Conservation (phyloP, 2,329 filamentous ascomycete species). For the Aspergillus viridinutans region DNA sequence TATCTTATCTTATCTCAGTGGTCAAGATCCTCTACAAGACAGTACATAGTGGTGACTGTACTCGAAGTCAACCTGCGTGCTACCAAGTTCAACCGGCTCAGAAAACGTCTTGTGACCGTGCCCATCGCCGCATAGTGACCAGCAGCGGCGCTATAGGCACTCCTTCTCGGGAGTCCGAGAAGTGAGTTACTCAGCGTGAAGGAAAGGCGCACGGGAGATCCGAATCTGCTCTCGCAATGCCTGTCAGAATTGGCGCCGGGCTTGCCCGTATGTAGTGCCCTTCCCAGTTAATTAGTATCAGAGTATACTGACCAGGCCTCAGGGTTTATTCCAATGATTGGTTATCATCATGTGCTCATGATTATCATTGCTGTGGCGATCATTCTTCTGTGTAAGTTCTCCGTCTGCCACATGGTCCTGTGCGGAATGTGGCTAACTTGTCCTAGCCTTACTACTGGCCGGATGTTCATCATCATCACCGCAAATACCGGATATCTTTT, state of each 20-base stretch:
- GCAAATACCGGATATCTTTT: constrained; percentile 90
- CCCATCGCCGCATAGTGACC: constrained; percentile 3
- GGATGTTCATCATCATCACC: constrained; percentile 97
- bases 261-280: constrained; percentile 31
- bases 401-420: background rate
- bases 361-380: constrained; percentile 90
- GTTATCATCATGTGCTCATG: constrained; percentile 89
- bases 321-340: constrained; percentile 60
- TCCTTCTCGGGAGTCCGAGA: constrained; percentile 41
- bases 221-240: constrained; percentile 22
- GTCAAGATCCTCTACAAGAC: background rate
- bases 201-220: constrained; percentile 9
- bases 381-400: constrained; percentile 80
- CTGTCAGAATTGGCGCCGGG: constrained; percentile 27
- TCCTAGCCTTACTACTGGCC: constrained; percentile 77
- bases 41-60: background rate
- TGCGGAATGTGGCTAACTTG: constrained; percentile 17
- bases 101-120: background rate
- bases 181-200: constrained; percentile 28
- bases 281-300: background rate
- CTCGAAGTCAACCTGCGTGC: background rate
- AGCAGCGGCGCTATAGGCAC: constrained; percentile 9
- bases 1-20: background rate
- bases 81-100: background rate
- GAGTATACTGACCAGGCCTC: constrained; percentile 4